A percentile compares a stretch with the other conserved stretches of the same genome.
Evolutionary conservation across 2,329 filamentous ascomycete genomes (phyloP).

Genomic region (Arachnomyces sp.): DNA sequence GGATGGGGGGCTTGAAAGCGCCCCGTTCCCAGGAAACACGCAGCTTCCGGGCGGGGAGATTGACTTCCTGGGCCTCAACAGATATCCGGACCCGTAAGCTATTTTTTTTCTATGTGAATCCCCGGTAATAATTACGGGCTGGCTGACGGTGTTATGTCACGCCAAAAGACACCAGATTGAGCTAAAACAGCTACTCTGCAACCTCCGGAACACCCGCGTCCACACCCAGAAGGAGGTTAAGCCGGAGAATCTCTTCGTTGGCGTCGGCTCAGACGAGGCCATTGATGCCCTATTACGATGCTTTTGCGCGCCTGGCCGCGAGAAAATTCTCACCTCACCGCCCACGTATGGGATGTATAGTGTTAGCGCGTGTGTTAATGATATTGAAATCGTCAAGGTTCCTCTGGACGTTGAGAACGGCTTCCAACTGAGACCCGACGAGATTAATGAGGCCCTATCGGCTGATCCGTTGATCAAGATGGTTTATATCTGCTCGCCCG

Average conservation of each 20-base stretch:
- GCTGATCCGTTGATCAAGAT: slow-evolving; percentile 66
- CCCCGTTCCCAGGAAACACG: slow-evolving; percentile 31
- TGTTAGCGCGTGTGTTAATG: slow-evolving; percentile 90
- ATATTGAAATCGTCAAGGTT: slow-evolving; percentile 77
- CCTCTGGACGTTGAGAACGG: slow-evolving; percentile 62
- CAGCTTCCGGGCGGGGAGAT: slow-evolving; percentile 48
- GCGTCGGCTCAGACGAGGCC: slow-evolving; percentile 92
- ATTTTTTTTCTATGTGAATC: slow-evolving; percentile 24
- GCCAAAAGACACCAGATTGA: slow-evolving; percentile 62
- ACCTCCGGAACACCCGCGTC: slow-evolving; percentile 70
- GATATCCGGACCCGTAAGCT: slow-evolving; percentile 76
- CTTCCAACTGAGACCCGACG: slow-evolving; percentile 65
- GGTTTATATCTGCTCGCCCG: slow-evolving; percentile 86
- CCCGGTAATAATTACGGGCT: neutral
- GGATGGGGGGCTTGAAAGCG: slow-evolving; percentile 41
- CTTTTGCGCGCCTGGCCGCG: slow-evolving; percentile 79
- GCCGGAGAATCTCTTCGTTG: slow-evolving; percentile 83
- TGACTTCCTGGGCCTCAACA: slow-evolving; percentile 74
- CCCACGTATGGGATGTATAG: slow-evolving; percentile 98
- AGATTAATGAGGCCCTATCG: slow-evolving; percentile 59
- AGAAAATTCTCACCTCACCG: slow-evolving; percentile 89
- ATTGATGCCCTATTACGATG: slow-evolving; percentile 89
- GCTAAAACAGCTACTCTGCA: slow-evolving; percentile 79
- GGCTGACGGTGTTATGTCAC: slow-evolving; percentile 3
- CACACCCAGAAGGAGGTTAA: slow-evolving; percentile 67